Evolutionary conservation across 805 yeast species (phyloP), one percentile per base, ranked within the genome.

Genomic region (Nakazawaea ishiwadae): DNA sequence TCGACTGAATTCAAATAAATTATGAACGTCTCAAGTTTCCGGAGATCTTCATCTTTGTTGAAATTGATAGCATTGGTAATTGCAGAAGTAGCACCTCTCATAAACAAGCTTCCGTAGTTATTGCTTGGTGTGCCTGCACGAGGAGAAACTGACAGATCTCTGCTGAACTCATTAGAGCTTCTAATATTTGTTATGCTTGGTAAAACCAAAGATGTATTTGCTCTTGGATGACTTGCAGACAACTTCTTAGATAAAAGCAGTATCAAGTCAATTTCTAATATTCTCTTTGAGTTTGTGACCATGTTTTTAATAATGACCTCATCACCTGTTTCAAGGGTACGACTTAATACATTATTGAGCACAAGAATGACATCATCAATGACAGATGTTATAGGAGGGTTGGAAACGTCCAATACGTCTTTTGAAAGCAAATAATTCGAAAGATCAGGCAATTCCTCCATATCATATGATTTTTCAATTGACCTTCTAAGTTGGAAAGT

Each of bases 311-410:
- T 74, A 0, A 81, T 66, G 5, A 68, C 53, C 40, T 64, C 63
- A 45, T 85, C 84, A 0, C 95, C 95, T 0, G 95, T 75, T 34
- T 84, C 81, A 10, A 89, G 66, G 1, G 80, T 69, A 44, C 81
- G 83, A 18, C 79, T 64, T 27, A 89, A 58, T 14, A 84, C 71
- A 28, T 79, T 76, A 52, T 86, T 84, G 34, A 90, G 63, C 7
- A 89, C 77, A 51, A 88, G 68, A 20, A 87, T 74, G 26, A 86
- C 65, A 56, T 93, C 99, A 52, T 93, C 99, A 18, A 90, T 78
- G 17, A 87, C 80, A 0, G 97, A 87, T 0, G 95, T 78, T 4
- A 84, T 76, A 2, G 90, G 91, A 23, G 73, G 79, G 18, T 14
- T 31, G 8, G 33, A 6, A 5, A 16, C 26, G 8, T 39, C 38